Percentiles rank a stretch among this genome's conserved stretches.
Evolutionary conservation across 306 rosid genomes (phyloP).

Genomic region (Sechiopsis laciniata): DNA sequence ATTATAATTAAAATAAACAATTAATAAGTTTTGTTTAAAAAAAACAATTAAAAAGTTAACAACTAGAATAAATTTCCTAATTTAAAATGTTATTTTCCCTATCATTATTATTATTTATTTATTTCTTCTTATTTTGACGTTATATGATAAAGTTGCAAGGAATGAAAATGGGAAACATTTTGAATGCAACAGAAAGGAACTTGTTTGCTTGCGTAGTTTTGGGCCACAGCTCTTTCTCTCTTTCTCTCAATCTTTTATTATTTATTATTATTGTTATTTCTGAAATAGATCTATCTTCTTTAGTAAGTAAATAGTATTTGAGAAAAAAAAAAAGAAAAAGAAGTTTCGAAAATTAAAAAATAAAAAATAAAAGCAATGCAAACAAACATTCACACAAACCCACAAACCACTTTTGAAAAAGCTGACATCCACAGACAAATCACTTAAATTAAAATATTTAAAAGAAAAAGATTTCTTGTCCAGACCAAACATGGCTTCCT

Average conservation of each 20-base stretch:
- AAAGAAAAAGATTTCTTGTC: not conserved
- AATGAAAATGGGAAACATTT: conserved; percentile 13
- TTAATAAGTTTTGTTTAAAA: no score
- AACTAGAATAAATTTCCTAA: no score
- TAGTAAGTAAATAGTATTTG: conserved; percentile 4
- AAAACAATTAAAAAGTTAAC: no score
- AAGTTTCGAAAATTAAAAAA: not conserved
- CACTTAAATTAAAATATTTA: not conserved
- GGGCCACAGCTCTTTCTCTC: not conserved
- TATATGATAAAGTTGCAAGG: not conserved
- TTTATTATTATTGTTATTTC: no score
- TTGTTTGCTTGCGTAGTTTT: conserved; percentile 10
- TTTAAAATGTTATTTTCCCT: not conserved
- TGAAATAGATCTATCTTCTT: no score
- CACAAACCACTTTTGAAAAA: conserved; percentile 3
- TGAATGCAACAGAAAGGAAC: not conserved
- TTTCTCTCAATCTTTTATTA: no score
- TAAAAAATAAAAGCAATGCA: not conserved
- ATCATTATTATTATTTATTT: not conserved
- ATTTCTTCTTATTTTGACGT: not conserved
- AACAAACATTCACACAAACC: conserved; percentile 3
- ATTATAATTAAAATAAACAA: no score
- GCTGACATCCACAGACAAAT: not conserved
- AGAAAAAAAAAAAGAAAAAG: not conserved
- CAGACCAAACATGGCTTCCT: conserved; percentile 7